These are phyloP conservation scores for Sarocladium brachiariae DNA, from an alignment of 2,329 filamentous ascomycete species.

Conservation along the genomic window DNA sequence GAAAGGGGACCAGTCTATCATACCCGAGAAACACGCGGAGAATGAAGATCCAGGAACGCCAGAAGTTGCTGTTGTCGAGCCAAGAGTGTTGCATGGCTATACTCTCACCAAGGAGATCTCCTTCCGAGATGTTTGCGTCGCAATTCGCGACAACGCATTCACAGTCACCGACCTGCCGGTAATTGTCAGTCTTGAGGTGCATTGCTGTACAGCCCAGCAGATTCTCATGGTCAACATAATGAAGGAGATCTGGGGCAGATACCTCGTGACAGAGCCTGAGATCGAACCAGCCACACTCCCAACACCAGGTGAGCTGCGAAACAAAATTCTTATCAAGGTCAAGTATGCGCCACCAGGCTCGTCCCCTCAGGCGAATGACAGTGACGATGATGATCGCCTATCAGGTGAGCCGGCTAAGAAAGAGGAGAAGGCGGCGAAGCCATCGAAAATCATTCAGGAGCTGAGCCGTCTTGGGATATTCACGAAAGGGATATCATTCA, in stretches of 20 bases:
- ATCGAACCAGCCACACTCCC: slow-evolving; percentile 48
- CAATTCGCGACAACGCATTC: slow-evolving; percentile 76
- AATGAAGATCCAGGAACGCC: not conserved
- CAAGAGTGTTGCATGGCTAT: slow-evolving; percentile 78
- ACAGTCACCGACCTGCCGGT: slow-evolving; percentile 68
- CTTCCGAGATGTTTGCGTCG: slow-evolving; percentile 77
- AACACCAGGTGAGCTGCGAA: slow-evolving; percentile 60
- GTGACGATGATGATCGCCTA: slow-evolving; percentile 26
- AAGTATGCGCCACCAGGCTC: slow-evolving; percentile 53
- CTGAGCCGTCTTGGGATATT: slow-evolving; percentile 76
- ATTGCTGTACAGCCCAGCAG: slow-evolving; percentile 75
- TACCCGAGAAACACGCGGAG: not conserved
- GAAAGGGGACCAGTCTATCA: not conserved
- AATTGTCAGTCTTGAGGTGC: slow-evolving; percentile 92
- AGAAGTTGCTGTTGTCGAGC: slow-evolving; percentile 47
- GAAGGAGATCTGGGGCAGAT: slow-evolving; percentile 70
- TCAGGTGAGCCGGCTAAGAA: slow-evolving; percentile 29
- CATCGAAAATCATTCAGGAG: slow-evolving; percentile 61
- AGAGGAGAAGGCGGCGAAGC: slow-evolving; percentile 41
- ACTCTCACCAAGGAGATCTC: slow-evolving; percentile 84
- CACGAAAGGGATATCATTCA: slow-evolving; percentile 77
- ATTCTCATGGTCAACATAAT: slow-evolving; percentile 90
- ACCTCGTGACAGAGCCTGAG: slow-evolving; percentile 54
- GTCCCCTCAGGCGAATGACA: slow-evolving; percentile 25
- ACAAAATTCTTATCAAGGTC: slow-evolving; percentile 80